phyloP scores from a whole-genome alignment of 1,284 basidiomycete genomes.

The Xerocomus nothofagi region DNA sequence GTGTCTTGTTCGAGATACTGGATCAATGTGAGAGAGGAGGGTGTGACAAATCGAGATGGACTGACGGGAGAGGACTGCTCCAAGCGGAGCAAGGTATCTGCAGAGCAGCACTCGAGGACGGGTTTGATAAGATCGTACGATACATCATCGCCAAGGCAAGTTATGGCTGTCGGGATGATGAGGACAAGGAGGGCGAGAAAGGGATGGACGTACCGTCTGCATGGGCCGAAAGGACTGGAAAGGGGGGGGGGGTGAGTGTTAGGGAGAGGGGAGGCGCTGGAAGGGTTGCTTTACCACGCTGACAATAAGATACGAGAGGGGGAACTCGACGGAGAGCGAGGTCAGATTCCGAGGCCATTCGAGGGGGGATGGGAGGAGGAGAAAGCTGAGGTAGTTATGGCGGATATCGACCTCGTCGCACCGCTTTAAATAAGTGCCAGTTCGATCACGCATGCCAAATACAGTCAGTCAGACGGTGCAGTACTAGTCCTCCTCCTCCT shows the following conservation, averaged over 20 bases:
- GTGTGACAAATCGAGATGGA: conserved; percentile 16
- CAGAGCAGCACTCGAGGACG: conserved; percentile 67
- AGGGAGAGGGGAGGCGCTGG: not conserved
- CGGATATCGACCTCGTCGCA: not conserved
- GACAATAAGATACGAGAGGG: conserved; percentile 48
- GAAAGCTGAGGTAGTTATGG: not conserved
- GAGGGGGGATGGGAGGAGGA: not conserved
- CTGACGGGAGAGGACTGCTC: conserved; percentile 70
- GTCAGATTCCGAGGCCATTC: conserved; percentile 35
- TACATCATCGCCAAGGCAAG: conserved; percentile 56
- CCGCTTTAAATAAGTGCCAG: conserved; percentile 19
- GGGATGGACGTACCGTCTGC: conserved; percentile 48
- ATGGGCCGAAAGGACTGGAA: conserved; percentile 51
- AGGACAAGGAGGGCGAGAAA: not conserved
- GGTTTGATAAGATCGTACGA: conserved; percentile 65
- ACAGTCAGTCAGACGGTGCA: not conserved
- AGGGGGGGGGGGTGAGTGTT: not conserved
- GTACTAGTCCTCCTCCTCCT: conserved; percentile 23
- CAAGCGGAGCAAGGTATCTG: conserved; percentile 64
- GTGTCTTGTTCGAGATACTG: conserved; percentile 61
- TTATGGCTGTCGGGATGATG: conserved; percentile 45
- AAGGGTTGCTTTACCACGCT: conserved; percentile 34
- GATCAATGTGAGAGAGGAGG: conserved; percentile 16
- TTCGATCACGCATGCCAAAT: conserved; percentile 25
- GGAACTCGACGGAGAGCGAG: conserved; percentile 41